A percentile compares a stretch with the other conserved stretches of the same genome.
phyloP scores from a whole-genome alignment of 352 stramenopile species.

The Pythium graminicola region DNA sequence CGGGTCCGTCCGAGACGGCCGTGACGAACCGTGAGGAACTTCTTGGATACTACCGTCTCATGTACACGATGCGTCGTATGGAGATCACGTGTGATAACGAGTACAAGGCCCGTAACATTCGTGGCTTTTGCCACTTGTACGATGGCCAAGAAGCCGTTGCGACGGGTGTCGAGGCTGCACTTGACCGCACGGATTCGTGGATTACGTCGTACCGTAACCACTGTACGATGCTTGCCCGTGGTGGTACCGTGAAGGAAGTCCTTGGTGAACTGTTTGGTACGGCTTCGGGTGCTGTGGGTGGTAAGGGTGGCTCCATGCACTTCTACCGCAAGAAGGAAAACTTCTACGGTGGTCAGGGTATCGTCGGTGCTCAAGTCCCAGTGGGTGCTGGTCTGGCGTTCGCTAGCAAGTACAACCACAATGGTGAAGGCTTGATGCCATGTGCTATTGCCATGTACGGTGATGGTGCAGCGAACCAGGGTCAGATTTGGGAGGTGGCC shows the following conservation, averaged over 20 bases:
- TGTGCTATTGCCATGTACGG: conserved; percentile 98
- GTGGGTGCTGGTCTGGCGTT: conserved; percentile 98
- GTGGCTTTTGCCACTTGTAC: conserved; percentile 99
- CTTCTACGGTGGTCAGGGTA: conserved; percentile 98
- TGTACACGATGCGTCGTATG: conserved; percentile 99
- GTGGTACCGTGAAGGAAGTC: conserved; percentile 90
- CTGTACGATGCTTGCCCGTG: conserved; percentile 94
- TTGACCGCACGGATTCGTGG: conserved; percentile 94
- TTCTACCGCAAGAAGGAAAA: conserved; percentile 99
- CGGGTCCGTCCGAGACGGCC: conserved; percentile 48
- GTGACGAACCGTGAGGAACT: conserved; percentile 95
- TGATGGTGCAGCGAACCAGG: conserved; percentile 99
- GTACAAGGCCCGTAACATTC: conserved; percentile 98
- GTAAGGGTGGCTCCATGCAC: conserved; percentile 99
- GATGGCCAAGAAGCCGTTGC: conserved; percentile 99
- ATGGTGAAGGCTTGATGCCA: conserved; percentile 82
- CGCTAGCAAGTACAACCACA: conserved; percentile 98
- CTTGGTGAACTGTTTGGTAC: conserved; percentile 97
- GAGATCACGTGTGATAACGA: conserved; percentile 99
- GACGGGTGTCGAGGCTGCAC: conserved; percentile 94
- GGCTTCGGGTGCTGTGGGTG: conserved; percentile 81
- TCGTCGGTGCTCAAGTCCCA: conserved; percentile 98
- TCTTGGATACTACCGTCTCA: conserved; percentile 95
- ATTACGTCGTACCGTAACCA: conserved; percentile 99
- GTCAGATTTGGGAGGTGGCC: conserved; percentile 95